phyloP scores from a whole-genome alignment of 305 asterid species.

The Solanum hybrid region DNA sequence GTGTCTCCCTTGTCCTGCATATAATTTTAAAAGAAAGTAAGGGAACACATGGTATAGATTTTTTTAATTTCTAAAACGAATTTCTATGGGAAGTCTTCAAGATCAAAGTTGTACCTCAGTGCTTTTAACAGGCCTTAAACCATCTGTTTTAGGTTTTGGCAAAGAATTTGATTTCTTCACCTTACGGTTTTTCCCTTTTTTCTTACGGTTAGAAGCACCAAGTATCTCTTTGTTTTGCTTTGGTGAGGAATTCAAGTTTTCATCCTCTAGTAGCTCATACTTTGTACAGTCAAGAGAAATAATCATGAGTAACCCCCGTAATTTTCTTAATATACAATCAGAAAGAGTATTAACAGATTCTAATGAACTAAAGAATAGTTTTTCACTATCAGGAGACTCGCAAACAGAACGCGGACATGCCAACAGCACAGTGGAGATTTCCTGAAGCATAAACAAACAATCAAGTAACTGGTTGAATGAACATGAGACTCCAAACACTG shows the following conservation, averaged over 20 bases:
- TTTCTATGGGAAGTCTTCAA: constrained; percentile 10
- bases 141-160: constrained; percentile 44
- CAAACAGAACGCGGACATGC: constrained; percentile 38
- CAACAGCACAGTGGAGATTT: constrained; percentile 43
- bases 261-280: constrained; percentile 78
- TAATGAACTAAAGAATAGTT: constrained; percentile 72
- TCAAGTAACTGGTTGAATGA: constrained; percentile 37
- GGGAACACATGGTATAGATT: not conserved
- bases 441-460: constrained; percentile 70
- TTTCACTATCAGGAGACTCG: constrained; percentile 27
- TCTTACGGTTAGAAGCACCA: constrained; percentile 51
- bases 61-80: not conserved
- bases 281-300: constrained; percentile 90
- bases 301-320: constrained; percentile 77
- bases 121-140: constrained; percentile 25
- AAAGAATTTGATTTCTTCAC: constrained; percentile 46
- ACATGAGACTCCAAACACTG: constrained; percentile 31
- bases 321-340: constrained; percentile 60
- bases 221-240: constrained; percentile 54
- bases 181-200: constrained; percentile 61
- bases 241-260: constrained; percentile 26
- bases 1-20: constrained; percentile 51
- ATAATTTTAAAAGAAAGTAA: not conserved
- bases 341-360: constrained; percentile 59
- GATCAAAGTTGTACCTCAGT: constrained; percentile 41